Conservation (phyloP, 768 basidiomycete species). For the Termitomyces sp. region DNA sequence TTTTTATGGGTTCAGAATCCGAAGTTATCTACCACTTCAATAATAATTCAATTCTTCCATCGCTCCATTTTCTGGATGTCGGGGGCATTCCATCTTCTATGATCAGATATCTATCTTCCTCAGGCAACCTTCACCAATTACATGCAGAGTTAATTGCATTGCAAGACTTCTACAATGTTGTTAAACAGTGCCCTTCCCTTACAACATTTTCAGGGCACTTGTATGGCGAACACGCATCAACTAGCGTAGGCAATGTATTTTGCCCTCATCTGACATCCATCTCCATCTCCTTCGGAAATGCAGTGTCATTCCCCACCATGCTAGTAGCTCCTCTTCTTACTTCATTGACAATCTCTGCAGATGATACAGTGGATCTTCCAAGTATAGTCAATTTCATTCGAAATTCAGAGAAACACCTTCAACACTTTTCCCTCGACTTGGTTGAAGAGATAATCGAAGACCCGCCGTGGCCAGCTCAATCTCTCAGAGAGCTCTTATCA, state of each 20-base stretch:
- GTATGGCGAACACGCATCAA: background rate
- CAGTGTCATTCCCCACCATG: background rate
- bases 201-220: background rate
- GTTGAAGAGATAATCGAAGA: background rate
- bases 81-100: background rate
- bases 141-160: background rate
- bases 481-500: background rate
- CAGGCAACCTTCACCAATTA: background rate
- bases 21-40: background rate
- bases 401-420: background rate
- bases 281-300: background rate
- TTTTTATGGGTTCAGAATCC: background rate
- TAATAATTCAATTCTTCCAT: background rate
- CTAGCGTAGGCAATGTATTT: background rate
- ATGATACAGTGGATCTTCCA: background rate
- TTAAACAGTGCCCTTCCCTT: background rate
- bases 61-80: background rate
- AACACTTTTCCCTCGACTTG: background rate
- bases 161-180: background rate
- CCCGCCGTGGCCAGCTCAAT: background rate
- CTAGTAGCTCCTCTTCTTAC: background rate
- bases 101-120: background rate
- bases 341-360: background rate
- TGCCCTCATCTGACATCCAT: background rate
- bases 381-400: background rate